A percentile compares a stretch with the other conserved stretches of the same genome.
These are phyloP conservation scores for Fusarium nematophilum DNA, from an alignment of 2,329 filamentous ascomycete genomes.

Conservation along the genomic window DNA sequence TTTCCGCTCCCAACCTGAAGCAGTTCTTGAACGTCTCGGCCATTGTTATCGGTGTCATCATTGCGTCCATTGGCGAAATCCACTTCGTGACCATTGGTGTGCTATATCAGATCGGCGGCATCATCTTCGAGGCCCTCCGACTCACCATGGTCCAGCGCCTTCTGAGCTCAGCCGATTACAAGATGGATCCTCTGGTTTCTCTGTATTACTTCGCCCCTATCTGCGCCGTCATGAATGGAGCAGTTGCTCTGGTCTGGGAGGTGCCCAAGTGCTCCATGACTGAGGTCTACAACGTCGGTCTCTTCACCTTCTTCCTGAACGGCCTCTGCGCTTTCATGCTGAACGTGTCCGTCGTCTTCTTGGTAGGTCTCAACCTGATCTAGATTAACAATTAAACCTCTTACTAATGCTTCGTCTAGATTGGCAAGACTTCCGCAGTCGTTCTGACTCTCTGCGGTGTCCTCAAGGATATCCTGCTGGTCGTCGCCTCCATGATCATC, in stretches of 20 bases:
- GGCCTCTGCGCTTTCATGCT: conserved; percentile 82
- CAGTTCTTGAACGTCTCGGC: conserved; percentile 92
- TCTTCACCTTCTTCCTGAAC: conserved; percentile 79
- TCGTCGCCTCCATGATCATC: conserved; percentile 82
- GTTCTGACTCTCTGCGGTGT: conserved; percentile 89
- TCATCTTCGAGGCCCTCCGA: conserved; percentile 84
- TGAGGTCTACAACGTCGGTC: conserved; percentile 79
- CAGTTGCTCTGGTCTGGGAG: conserved; percentile 79
- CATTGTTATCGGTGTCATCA: conserved; percentile 93
- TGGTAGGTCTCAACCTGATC: conserved; percentile 66
- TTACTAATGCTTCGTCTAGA: conserved; percentile 63
- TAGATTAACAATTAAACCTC: too few species aligned
- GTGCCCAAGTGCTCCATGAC: conserved; percentile 74
- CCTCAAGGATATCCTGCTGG: conserved; percentile 87
- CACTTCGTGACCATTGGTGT: conserved; percentile 87
- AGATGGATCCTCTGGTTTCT: conserved; percentile 91
- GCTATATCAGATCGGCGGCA: conserved; percentile 81
- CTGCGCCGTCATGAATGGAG: conserved; percentile 83
- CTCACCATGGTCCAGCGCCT: conserved; percentile 87
- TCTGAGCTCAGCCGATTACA: conserved; percentile 84
- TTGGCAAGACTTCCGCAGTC: conserved; percentile 87
- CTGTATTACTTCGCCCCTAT: conserved; percentile 91
- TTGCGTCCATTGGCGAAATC: conserved; percentile 96
- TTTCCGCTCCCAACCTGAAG: conserved; percentile 85
- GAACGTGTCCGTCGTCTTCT: conserved; percentile 86